Conservation (phyloP, 1,139 yeast species). For the Blastobotrys proliferans region DNA sequence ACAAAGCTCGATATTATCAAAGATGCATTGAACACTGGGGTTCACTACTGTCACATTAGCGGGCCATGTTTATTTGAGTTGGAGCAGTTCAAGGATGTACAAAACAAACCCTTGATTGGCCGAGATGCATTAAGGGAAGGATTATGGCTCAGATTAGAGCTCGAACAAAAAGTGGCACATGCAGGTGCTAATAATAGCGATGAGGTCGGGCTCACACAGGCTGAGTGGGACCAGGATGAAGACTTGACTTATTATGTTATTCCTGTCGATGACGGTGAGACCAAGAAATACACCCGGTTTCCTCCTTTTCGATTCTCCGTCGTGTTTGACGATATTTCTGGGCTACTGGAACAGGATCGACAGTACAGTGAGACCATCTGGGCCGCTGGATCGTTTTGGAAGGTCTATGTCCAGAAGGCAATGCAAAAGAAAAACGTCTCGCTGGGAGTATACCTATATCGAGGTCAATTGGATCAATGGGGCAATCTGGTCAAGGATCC, state of each 20-base stretch:
- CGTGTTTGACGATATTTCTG: conserved; percentile 45
- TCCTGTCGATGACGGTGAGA: conserved; percentile 19
- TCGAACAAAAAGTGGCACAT: conserved; percentile 33
- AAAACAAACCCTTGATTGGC: conserved; percentile 37
- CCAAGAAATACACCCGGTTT: conserved; percentile 33
- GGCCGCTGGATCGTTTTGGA: conserved; percentile 59
- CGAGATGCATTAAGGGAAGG: conserved; percentile 42
- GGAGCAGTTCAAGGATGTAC: conserved; percentile 38
- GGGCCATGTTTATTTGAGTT: conserved; percentile 43
- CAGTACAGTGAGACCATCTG: conserved; percentile 49
- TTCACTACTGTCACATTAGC: conserved; percentile 46
- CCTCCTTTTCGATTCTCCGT: conserved; percentile 54
- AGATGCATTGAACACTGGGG: conserved; percentile 35
- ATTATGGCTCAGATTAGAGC: conserved; percentile 44
- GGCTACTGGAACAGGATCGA: conserved; percentile 43
- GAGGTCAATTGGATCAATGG: conserved; percentile 32
- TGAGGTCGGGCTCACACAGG: conserved; percentile 15
- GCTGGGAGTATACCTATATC: conserved; percentile 50
- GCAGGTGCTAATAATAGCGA: conserved; percentile 13
- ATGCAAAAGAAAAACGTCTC: conserved; percentile 42
- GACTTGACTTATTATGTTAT: conserved; percentile 21
- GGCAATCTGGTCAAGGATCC: conserved; percentile 12
- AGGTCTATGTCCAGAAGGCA: conserved; percentile 47
- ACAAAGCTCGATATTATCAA: conserved; percentile 14
- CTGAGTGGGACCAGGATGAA: conserved; percentile 15